Percentiles rank a stretch among this genome's conserved stretches.
Evolutionary conservation across 202 grass and related monocot genomes (phyloP).

Genomic region (Saccharum hybrid): DNA sequence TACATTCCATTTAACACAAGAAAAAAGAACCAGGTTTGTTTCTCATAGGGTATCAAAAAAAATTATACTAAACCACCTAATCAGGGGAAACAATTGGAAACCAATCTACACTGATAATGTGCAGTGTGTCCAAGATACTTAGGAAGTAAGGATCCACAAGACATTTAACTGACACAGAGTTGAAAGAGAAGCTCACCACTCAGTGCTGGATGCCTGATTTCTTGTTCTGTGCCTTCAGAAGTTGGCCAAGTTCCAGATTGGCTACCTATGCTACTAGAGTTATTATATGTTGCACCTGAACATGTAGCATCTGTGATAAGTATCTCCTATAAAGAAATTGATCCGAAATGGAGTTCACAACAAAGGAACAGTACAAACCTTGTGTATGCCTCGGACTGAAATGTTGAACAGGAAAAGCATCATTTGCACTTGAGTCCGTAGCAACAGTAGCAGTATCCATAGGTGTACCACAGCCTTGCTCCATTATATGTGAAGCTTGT

Average conservation of each 20-base stretch:
- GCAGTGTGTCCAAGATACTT: constrained; percentile 11
- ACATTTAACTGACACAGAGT: constrained; percentile 4
- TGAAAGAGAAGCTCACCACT: constrained; percentile 49
- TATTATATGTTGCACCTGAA: constrained; percentile 52
- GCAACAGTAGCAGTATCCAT: constrained; percentile 44
- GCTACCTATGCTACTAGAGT: constrained; percentile 62
- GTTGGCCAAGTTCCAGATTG: constrained; percentile 51
- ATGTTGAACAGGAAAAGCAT: constrained; percentile 35
- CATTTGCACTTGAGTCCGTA: constrained; percentile 42
- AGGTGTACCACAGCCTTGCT: constrained; percentile 52
- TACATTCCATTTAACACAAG: constrained; percentile 8
- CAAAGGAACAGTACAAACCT: constrained; percentile 43
- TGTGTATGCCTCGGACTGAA: constrained; percentile 49
- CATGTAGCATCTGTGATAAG: constrained; percentile 22
- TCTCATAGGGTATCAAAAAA: neutral
- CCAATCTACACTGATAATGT: constrained; percentile 9
- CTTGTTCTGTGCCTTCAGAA: constrained; percentile 59
- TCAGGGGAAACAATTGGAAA: neutral
- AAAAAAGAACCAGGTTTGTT: neutral
- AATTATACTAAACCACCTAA: neutral
- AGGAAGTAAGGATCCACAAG: neutral
- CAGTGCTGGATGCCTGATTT: constrained; percentile 49
- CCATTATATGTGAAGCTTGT: constrained; percentile 59
- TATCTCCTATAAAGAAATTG: neutral
- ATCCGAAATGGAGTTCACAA: neutral